Base-by-base conservation (phyloP, 352 stramenopile species). In the Phytopythium aichiense region DNA sequence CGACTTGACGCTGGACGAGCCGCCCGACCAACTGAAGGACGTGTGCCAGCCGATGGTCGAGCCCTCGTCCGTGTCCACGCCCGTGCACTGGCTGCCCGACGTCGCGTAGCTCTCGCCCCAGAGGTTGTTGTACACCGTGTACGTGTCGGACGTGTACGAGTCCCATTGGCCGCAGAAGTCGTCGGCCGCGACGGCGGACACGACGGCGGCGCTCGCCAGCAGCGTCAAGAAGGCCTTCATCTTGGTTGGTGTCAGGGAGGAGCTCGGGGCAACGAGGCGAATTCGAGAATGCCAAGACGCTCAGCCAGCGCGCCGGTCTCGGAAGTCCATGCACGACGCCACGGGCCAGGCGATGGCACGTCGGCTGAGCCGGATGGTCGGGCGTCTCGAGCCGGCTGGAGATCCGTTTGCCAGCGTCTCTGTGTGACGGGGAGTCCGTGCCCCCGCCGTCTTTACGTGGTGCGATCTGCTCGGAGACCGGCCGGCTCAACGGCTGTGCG, bases 71-170 rank as follows among this genome's bases (percentile, higher is more conserved):
- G 49, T 69, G 53, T 66, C 33, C 20, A 69, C 40, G 12, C 52
- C 63, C 16, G 66, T 72, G 52, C 61, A 72, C 28, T 72, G 66
- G 8, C 65, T 48, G 9, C 66, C 66, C 22, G 66, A 69, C 9
- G 61, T 65, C 4, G 61, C 66, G 25, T 71, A 65, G 15, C 58
- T 66, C 43, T 65, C 63, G 57, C 61, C 64, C 71, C 71, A 78
- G 7, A 75, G 61, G 46, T 78, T 75, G 56, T 74, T 75, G 67
- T 78, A 75, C 12, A 78, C 30, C 40, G 66, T 78, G 65, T 71
- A 78, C 48, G 61, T 79, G 40, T 79, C 31, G 60, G 54, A 6
- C 69, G 40, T 22, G 40, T 45, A 45, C 72, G 70, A 54, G 43
- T 69, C 71, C 67, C 68, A 78, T 38, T 78, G 67, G 31, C 67